A percentile compares a stretch with the other conserved stretches of the same genome.
Conservation (phyloP, 2,329 filamentous ascomycete genomes). For the Colletotrichum tanaceti region DNA sequence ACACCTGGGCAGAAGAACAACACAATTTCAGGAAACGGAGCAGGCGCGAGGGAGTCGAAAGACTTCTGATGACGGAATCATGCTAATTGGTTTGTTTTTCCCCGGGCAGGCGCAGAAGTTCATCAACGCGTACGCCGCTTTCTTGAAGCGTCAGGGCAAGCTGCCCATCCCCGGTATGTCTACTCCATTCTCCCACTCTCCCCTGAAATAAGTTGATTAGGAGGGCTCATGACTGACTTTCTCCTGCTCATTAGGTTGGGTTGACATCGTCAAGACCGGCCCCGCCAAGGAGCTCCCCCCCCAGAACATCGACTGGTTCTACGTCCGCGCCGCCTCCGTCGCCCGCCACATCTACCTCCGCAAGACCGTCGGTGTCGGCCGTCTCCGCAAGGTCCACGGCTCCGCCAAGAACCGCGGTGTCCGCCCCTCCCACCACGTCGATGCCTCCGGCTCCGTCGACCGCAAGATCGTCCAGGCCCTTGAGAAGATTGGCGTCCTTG, state of each 20-base stretch:
- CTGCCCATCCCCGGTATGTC: slow-evolving; percentile 86
- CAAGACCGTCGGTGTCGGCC: slow-evolving; percentile 99
- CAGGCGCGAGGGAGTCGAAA: slow-evolving; percentile 80
- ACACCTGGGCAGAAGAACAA: background rate
- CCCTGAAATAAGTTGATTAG: background rate
- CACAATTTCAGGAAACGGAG: slow-evolving; percentile 56
- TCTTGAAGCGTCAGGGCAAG: slow-evolving; percentile 95
- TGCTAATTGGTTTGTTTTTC: slow-evolving; percentile 69
- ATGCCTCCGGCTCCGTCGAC: slow-evolving; percentile 95
- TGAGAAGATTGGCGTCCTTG: slow-evolving; percentile 98
- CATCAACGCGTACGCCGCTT: slow-evolving; percentile 85
- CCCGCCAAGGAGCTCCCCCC: slow-evolving; percentile 96
- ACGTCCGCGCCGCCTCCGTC: slow-evolving; percentile 89
- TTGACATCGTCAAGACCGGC: slow-evolving; percentile 99
- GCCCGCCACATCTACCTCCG: slow-evolving; percentile 99
- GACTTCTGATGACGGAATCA: slow-evolving; percentile 79
- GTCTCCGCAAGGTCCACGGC: slow-evolving; percentile 96
- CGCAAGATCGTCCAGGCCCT: slow-evolving; percentile 97
- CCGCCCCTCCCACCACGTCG: slow-evolving; percentile 92
- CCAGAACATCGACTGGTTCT: slow-evolving; percentile 98
- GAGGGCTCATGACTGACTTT: slow-evolving; percentile 38
- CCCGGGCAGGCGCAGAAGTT: slow-evolving; percentile 82
- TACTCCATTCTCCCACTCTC: background rate
- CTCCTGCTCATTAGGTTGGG: slow-evolving; percentile 76
- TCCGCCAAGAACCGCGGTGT: slow-evolving; percentile 96